Evolutionary conservation across 805 yeast species (phyloP), one percentile per base, ranked within the genome.

Genomic region (Myxozyma mucilagina): DNA sequence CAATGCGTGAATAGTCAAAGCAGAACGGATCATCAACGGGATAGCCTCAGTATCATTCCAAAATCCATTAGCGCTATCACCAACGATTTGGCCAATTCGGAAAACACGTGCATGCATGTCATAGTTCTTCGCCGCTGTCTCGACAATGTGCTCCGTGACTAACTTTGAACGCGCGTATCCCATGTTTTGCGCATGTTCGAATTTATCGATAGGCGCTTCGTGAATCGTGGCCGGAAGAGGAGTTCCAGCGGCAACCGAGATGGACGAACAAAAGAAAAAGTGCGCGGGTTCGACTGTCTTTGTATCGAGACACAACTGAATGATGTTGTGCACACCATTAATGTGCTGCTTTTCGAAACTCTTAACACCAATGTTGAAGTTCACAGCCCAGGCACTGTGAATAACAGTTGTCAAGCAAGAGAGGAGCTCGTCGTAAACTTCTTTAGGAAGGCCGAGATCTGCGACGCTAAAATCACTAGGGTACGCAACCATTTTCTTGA

Each of bases 21-120:
- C 65, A 11, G 59, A 50, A n/a, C 57, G 55, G 35, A 61, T 47
- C 60, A 61, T 59, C 24, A 61, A 48, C 32, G 65, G 64, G 10
- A 59, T 59, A 20, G 65, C 65, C 32, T 61, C 65, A 9, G 63
- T 47, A 24, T 54, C 63, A 42, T 61, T 61, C 65, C 65, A 61
- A 11, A 38, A 36, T 14, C 65, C 65, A 29, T 61, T 41, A 20
- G 24, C 48, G 13, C 48, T 43, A 32, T 61, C 65, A 9, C 63
- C 65, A 6, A 53, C 47, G 20, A 61, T 53, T 48, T 61, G 65
- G 10, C 65, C 65, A 32, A 61, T 47, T 32, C 65, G 59, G 16
- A 59, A 18, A 1, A 59, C 59, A 4, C 65, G 56, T 10, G 63
- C 55, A 35, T 38, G 53, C 4, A 53, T 18, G 24, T 51, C 56